Evolutionary conservation across 352 stramenopile genomes (phyloP), one percentile per base, ranked within the genome.

Genomic region (Blastocystis sp.): DNA sequence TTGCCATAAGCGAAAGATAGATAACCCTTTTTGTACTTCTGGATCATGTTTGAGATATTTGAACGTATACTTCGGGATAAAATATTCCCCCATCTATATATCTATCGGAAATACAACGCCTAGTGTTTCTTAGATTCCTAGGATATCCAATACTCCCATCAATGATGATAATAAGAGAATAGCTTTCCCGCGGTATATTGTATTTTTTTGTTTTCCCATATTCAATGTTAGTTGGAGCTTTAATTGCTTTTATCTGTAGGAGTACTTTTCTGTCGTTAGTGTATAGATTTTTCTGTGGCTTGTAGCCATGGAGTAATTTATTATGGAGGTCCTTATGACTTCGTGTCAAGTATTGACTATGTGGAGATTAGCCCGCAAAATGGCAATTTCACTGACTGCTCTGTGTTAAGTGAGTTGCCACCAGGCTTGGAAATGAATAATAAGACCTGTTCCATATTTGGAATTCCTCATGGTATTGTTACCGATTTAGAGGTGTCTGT

Each of bases 1-100:
- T 53, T 81, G 70, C 70, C 70, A 81, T 8, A 63, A 65, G 16
- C 70, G 70, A 63, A 64, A 81, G 13, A 81, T 26, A 24, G 37
- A 43, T 1, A 81, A n/a, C 20, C 70, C 70, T 34, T 47, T 64
- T 26, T 81, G 70, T 9, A 81, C n/a, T n/a, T 63, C 43, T 45
- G 70, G 70, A 65, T 63, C 37, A 16, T 4, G 24, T 41, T 81
- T 81, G 9, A 81, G 20, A 13, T 11, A 18, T n/a, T 63, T 81
- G 16, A 81, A 41, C 20, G 53, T 65, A 26, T 47, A 81, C 56
- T 62, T 56, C n/a, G 66, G 30, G n/a, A 66, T 1, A 62, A n/a
- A n/a, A 62, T 62, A 16, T 62, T 62, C 53, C n/a, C 53, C n/a
- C 53, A 62, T 62, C 53, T 66, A 59, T 59, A 13, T n/a, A 59